These are phyloP conservation scores for Triticum turgidum DNA, from an alignment of 176 grass and related monocot species.

Conservation along the genomic window DNA sequence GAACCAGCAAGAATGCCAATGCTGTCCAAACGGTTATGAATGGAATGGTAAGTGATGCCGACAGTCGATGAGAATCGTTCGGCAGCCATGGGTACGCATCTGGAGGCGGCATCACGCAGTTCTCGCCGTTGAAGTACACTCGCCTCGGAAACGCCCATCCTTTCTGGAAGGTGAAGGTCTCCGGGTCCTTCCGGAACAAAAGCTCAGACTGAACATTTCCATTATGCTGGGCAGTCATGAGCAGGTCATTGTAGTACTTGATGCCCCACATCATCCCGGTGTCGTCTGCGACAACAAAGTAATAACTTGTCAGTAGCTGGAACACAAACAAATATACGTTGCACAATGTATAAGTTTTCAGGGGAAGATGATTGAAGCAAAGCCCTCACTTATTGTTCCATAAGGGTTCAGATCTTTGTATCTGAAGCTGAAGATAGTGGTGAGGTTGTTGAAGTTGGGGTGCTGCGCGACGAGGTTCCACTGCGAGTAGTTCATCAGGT, in stretches of 20 bases:
- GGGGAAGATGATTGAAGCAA: background rate
- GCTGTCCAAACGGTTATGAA: conserved; percentile 9
- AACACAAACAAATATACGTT: background rate
- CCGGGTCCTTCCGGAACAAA: conserved; percentile 64
- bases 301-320: background rate
- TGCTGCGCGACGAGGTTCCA: conserved; percentile 88
- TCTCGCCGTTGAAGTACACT: conserved; percentile 87
- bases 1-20: conserved; percentile 18
- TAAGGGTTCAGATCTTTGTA: conserved; percentile 65
- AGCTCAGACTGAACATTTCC: conserved; percentile 90
- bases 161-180: conserved; percentile 75
- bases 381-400: conserved; percentile 64
- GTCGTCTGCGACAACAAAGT: conserved; percentile 41
- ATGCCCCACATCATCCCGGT: conserved; percentile 85
- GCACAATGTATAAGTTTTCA: background rate
- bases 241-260: conserved; percentile 87
- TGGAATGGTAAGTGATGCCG: conserved; percentile 27
- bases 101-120: conserved; percentile 85
- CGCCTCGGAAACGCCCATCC: conserved; percentile 83
- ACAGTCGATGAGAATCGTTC: conserved; percentile 46
- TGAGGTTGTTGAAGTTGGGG: conserved; percentile 84
- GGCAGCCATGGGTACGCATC: conserved; percentile 78
- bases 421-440: conserved; percentile 69
- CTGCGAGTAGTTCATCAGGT: conserved; percentile 76
- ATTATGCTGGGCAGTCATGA: conserved; percentile 52